Conservation (phyloP, 2,329 filamentous ascomycete species). For the Cladosporium halotolerans region DNA sequence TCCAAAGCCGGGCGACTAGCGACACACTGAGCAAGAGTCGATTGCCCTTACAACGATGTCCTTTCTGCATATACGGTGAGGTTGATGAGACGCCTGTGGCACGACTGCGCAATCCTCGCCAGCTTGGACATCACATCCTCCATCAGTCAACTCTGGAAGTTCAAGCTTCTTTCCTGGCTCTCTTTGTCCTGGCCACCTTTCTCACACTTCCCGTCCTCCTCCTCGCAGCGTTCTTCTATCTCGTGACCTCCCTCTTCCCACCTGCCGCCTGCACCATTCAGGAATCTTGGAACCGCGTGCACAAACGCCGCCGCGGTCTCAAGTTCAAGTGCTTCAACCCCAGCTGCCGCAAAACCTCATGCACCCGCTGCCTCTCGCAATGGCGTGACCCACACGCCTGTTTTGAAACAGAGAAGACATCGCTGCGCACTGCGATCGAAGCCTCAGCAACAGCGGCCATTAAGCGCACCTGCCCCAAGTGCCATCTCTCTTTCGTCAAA, state of each 20-base stretch:
- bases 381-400: slow-evolving; percentile 90
- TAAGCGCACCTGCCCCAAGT: slow-evolving; percentile 89
- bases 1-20: slow-evolving; percentile 73
- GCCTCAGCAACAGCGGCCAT: slow-evolving; percentile 88
- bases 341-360: slow-evolving; percentile 64
- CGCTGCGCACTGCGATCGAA: slow-evolving; percentile 83
- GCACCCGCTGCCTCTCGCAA: slow-evolving; percentile 70
- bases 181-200: slow-evolving; percentile 23
- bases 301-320: slow-evolving; percentile 63
- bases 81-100: slow-evolving; percentile 51
- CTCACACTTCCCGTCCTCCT: slow-evolving; percentile 43
- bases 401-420: slow-evolving; percentile 74
- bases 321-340: slow-evolving; percentile 72
- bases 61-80: slow-evolving; percentile 89
- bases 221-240: slow-evolving; percentile 45
- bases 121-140: slow-evolving; percentile 21
- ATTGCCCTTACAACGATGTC: slow-evolving; percentile 73
- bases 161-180: slow-evolving; percentile 43
- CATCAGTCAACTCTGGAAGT: slow-evolving; percentile 29
- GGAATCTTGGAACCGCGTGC: slow-evolving; percentile 53
- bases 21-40: slow-evolving; percentile 68
- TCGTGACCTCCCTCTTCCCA: slow-evolving; percentile 33
- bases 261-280: slow-evolving; percentile 14
- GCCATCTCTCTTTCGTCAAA: slow-evolving; percentile 89
- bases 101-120: slow-evolving; percentile 16